Evolutionary conservation across 2,329 filamentous ascomycete species (phyloP).

Genomic region (Alternaria triticina): DNA sequence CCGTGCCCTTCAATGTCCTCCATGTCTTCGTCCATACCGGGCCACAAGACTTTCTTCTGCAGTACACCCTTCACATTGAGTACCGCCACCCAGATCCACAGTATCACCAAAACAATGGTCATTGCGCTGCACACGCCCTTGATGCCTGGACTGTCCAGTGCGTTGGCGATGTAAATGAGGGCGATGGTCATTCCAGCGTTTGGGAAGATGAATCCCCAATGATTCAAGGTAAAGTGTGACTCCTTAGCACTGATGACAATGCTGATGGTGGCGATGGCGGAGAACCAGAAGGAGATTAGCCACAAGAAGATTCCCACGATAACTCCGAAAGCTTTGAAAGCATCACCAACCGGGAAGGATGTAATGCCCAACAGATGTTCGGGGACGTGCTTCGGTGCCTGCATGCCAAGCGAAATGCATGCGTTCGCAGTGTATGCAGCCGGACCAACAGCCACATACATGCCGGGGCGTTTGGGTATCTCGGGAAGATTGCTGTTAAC

Average conservation of each 20-base stretch:
- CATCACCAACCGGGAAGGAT: conserved; percentile 43
- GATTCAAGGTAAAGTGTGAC: conserved; percentile 45
- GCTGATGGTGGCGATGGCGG: conserved; percentile 50
- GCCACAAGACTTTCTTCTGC: conserved; percentile 58
- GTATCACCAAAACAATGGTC: conserved; percentile 59
- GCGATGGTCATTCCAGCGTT: conserved; percentile 64
- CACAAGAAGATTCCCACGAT: conserved; percentile 55
- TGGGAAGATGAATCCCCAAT: conserved; percentile 70
- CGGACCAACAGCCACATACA: conserved; percentile 60
- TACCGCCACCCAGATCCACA: conserved; percentile 62
- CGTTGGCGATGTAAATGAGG: conserved; percentile 62
- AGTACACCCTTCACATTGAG: conserved; percentile 59
- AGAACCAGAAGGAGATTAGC: conserved; percentile 59
- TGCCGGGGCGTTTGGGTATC: conserved; percentile 50
- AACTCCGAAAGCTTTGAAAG: conserved; percentile 51
- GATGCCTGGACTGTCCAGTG: conserved; percentile 58
- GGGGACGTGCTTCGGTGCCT: conserved; percentile 46
- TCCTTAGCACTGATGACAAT: conserved; percentile 47
- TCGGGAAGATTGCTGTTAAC: conserved; percentile 65
- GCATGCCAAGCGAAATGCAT: conserved; percentile 50
- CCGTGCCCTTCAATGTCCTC: conserved; percentile 37
- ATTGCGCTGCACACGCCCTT: conserved; percentile 61
- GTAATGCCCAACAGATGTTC: conserved; percentile 42
- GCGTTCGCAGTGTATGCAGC: conserved; percentile 36
- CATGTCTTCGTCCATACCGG: conserved; percentile 66